Evolutionary conservation across 78 protist species (phyloP).

Genomic region (Guillardia theta): DNA sequence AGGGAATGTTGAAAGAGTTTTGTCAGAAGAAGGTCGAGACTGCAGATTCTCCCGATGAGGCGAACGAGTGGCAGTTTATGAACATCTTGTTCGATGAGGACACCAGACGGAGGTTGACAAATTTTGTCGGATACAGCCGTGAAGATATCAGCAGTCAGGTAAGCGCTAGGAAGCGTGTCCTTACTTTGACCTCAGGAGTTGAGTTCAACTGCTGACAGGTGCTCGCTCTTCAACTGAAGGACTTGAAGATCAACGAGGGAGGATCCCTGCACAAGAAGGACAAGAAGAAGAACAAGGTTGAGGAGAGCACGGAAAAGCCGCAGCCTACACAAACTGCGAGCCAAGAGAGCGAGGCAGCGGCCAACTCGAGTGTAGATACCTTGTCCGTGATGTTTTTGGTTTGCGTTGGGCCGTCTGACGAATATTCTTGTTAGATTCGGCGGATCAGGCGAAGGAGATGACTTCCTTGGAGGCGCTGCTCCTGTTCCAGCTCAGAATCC

Average conservation of each 20-base stretch:
- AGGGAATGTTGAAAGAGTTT: neutral
- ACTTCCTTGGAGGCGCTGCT: too few relatives aligned
- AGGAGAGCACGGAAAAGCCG: neutral
- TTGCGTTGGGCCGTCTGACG: too few relatives aligned
- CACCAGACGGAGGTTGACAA: neutral
- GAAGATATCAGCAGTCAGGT: neutral
- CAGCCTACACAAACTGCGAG: too few relatives aligned
- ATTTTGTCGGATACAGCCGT: neutral
- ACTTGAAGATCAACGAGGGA: neutral
- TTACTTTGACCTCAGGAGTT: neutral
- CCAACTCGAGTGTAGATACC: too few relatives aligned
- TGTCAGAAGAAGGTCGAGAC: neutral
- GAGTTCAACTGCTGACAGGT: neutral
- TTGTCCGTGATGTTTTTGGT: too few relatives aligned
- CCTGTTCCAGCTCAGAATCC: too few relatives aligned
- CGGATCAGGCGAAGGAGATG: too few relatives aligned
- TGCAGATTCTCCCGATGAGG: neutral
- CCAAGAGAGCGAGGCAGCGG: too few relatives aligned
- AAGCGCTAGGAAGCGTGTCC: neutral
- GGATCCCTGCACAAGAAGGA: neutral
- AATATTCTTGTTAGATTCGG: too few relatives aligned
- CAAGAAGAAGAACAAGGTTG: neutral
- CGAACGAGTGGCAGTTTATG: conserved; percentile 1
- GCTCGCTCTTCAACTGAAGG: neutral
- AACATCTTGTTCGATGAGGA: conserved; percentile 34